Percentiles rank a stretch among this genome's conserved stretches.
Conservation (phyloP, 345 rosid genomes). For the Eucalyptus viminalis region DNA sequence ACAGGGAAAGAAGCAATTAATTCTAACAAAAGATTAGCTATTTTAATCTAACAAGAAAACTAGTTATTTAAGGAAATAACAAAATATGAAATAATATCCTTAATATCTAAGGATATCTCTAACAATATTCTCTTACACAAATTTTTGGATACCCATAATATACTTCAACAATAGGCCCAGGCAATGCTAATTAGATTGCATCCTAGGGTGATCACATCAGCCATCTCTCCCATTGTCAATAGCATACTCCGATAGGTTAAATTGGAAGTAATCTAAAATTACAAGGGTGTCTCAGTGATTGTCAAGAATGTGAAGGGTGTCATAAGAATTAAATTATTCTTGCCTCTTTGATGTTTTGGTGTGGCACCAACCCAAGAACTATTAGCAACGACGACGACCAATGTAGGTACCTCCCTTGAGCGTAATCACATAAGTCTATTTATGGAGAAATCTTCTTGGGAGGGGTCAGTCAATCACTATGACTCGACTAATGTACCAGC, state of each 20-base stretch:
- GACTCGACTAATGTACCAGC: accelerated
- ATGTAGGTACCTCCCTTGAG: not conserved
- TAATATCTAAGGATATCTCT: not conserved
- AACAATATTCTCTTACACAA: not conserved
- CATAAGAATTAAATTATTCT: not conserved
- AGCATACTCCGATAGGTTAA: accelerated
- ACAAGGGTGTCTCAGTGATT: not conserved
- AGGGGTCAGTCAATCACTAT: not conserved
- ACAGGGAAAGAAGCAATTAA: not conserved
- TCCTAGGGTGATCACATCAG: not conserved
- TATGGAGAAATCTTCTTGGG: not conserved
- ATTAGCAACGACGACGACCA: accelerated
- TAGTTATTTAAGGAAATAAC: not conserved
- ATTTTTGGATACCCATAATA: not conserved
- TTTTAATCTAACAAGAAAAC: not conserved
- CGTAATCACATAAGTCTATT: not conserved
- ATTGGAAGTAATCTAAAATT: not conserved
- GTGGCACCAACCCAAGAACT: not conserved
- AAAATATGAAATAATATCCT: not conserved
- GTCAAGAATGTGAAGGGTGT: not conserved
- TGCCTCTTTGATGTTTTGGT: not conserved
- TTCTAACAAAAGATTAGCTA: not conserved
- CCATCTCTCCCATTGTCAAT: not conserved
- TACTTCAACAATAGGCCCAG: not conserved
- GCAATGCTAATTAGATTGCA: not conserved